Percentiles rank a stretch among this genome's conserved stretches.
Conservation (phyloP, 148 eudicot genomes). For the Rhododendron williamsianum region DNA sequence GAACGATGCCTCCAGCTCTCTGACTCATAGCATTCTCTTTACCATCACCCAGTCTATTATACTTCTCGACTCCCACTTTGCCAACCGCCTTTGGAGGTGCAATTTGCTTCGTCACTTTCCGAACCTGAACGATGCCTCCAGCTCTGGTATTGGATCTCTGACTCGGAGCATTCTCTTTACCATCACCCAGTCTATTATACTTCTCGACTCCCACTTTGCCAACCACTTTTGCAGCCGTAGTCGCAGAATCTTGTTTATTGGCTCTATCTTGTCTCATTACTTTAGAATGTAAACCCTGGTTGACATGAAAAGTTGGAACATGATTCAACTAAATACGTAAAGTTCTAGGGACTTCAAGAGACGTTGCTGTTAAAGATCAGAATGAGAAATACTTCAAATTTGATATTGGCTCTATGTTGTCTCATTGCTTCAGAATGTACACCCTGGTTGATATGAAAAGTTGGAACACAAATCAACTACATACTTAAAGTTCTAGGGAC, state of each 20-base stretch:
- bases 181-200: constrained; percentile 13
- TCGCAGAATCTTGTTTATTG: not conserved
- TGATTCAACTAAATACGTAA: not conserved
- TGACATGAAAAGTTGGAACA: constrained; percentile 12
- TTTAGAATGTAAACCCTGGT: constrained; percentile 17
- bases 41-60: constrained; percentile 15
- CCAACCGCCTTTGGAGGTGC: constrained; percentile 4
- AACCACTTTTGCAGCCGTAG: constrained; percentile 8
- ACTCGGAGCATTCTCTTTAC: constrained; percentile 28
- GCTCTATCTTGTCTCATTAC: constrained; percentile 17
- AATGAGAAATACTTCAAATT: no score
- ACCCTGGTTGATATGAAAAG: constrained; percentile 10
- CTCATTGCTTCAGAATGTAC: constrained; percentile 19
- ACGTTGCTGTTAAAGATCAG: not conserved
- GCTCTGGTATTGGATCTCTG: constrained; percentile 2
- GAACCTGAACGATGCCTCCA: constrained; percentile 14
- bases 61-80: constrained; percentile 13
- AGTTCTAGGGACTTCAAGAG: not conserved
- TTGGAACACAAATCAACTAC: not conserved
- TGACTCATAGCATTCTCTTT: constrained; percentile 25
- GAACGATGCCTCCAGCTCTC: constrained; percentile 10
- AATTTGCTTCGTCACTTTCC: constrained; percentile 18
- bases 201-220: constrained; percentile 12
- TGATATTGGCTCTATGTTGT: not conserved
- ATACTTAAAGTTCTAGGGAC: not conserved